A percentile compares a stretch with the other conserved stretches of the same genome.
phyloP scores from a whole-genome alignment of 2,329 filamentous ascomycete genomes.

The Penicillium expansum region DNA sequence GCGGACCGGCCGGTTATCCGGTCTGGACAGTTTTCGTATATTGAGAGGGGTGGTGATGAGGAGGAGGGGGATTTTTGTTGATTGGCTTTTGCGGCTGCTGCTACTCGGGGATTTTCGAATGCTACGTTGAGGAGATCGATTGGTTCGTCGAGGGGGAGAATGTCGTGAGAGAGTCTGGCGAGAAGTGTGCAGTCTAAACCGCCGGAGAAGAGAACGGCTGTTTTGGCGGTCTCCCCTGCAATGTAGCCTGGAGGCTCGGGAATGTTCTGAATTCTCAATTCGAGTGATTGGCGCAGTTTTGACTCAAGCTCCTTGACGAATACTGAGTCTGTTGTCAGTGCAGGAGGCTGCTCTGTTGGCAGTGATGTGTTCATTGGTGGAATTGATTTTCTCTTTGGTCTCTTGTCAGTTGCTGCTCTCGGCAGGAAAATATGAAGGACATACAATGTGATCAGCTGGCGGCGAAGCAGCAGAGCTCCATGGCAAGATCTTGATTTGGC shows the following conservation, averaged over 20 bases:
- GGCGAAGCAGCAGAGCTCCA: constrained; percentile 26
- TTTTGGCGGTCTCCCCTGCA: constrained; percentile 32
- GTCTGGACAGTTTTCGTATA: constrained; percentile 84
- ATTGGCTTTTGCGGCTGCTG: constrained; percentile 53
- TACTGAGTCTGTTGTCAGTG: constrained; percentile 42
- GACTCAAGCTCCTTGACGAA: constrained; percentile 55
- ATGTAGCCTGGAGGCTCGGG: constrained; percentile 53
- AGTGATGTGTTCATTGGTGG: constrained; percentile 44
- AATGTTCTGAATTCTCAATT: constrained; percentile 63
- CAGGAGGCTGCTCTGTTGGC: constrained; percentile 30
- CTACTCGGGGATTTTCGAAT: constrained; percentile 85
- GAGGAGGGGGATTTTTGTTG: constrained; percentile 23
- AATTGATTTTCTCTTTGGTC: constrained; percentile 41
- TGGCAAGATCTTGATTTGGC: constrained; percentile 27
- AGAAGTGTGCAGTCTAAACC: constrained; percentile 90
- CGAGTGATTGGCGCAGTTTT: constrained; percentile 61
- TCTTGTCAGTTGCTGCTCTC: not conserved
- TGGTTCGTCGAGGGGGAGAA: constrained; percentile 64
- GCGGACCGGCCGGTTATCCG: constrained; percentile 80
- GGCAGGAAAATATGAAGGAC: not conserved
- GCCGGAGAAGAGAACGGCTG: constrained; percentile 89
- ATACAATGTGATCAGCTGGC: constrained; percentile 25
- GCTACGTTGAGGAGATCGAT: constrained; percentile 94
- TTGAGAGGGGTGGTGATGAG: constrained; percentile 19
- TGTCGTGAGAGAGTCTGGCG: constrained; percentile 73